These are phyloP conservation scores for Calonectria leucothoes DNA, from an alignment of 2,329 filamentous ascomycete genomes.

Conservation along the genomic window DNA sequence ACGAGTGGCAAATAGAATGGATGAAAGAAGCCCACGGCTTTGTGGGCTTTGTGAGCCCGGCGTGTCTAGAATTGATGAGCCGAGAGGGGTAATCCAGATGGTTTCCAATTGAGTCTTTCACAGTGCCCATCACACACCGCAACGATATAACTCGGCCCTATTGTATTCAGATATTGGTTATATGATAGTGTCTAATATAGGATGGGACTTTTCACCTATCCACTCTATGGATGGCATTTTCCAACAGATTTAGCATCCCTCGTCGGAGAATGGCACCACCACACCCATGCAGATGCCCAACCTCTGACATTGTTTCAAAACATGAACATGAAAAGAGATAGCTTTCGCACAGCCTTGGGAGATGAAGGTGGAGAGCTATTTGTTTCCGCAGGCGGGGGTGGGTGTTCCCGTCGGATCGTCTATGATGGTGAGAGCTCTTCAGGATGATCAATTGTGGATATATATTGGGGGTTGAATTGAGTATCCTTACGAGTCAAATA, in stretches of 20 bases:
- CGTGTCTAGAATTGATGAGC: not conserved
- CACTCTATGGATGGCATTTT: not conserved
- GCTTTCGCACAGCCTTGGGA: not conserved
- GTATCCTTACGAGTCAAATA: not conserved
- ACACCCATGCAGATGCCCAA: not conserved
- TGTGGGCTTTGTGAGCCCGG: not conserved
- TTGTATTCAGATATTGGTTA: not conserved
- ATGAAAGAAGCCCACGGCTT: not conserved
- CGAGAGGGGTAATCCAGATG: not conserved
- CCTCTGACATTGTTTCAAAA: not conserved
- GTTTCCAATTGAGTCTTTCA: not conserved
- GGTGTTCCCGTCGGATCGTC: not conserved
- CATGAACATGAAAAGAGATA: not conserved
- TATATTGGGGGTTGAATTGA: not conserved
- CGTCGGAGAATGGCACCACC: not conserved
- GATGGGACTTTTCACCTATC: not conserved
- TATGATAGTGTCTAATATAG: not conserved
- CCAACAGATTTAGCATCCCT: not conserved
- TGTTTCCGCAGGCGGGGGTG: not conserved
- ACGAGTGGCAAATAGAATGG: not conserved
- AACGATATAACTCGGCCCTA: not conserved
- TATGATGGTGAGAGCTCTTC: not conserved
- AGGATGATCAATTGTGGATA: not conserved
- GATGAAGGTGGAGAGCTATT: not conserved
- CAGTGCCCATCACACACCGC: not conserved